Base-by-base conservation (phyloP, 2,329 filamentous ascomycete genomes). In the Pseudogymnoascus sp. region DNA sequence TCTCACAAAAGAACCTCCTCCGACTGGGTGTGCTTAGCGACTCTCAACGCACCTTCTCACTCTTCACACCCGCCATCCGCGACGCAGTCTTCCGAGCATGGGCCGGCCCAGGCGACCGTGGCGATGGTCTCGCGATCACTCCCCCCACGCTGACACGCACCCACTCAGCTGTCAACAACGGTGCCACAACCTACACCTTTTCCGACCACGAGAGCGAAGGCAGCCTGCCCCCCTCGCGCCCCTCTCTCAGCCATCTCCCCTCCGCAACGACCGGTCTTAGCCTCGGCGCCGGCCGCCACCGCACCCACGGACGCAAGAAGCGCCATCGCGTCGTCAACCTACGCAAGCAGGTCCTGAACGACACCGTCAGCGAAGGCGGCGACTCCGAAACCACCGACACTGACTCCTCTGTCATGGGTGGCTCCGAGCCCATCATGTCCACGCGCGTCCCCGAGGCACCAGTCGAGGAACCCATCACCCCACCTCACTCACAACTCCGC, bases 1-100 rank as follows among this genome's bases (percentile, higher is more conserved):
- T 99, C 74, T 97, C 93, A 0, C 91, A 96, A 72, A 96, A 96
- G 81, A 97, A 96, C 70, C 79, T 97, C 38, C 77, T 96, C 24
- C 88, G 90, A 61, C 80, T 99, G 11, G 91, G 89, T 24, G 85
- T 91, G 0, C 79, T 99, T 64, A 92, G 86, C 3, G 89, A 96
- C 71, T 96, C 92, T 2, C 92, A 97, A 70, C 86, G 90, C 59
- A 97, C 95, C 0, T 78, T 97, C 35, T 96, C 93, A 4, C 80
- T 97, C 0, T 96, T 96, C 73, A 97, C 93, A 1, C 92, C 93
- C 0, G 86, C 88, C n/a, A 93, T 97, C 64, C 81, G 86, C 61
- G 91, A 97, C 74, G 90, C 91, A 3, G 88, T 97, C 26, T 97
- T 96, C 75, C 85, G 95, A 65, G 95, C 93, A 33, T 96, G 93